Evolutionary conservation across 805 yeast genomes (phyloP).

Genomic region (Metschnikowia continentalis): DNA sequence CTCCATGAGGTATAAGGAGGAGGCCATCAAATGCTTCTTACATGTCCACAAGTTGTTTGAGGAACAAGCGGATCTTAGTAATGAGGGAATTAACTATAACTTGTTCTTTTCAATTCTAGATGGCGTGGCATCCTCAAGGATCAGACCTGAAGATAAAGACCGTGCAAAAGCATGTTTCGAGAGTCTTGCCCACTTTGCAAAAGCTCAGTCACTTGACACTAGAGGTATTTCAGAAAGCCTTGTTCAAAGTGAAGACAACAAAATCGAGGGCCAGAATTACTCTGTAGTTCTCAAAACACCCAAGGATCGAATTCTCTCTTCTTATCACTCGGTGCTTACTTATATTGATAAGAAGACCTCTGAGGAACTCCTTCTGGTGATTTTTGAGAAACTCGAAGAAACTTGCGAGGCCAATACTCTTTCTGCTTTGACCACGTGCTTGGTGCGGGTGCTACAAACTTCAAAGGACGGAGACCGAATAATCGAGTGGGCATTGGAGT

Average conservation of each 20-base stretch:
- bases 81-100: not conserved
- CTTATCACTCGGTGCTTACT: slow-evolving; percentile 1
- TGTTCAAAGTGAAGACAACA: slow-evolving; percentile 5
- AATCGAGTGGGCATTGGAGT: slow-evolving; percentile 9
- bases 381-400: slow-evolving; percentile 9
- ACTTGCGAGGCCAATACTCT: slow-evolving; percentile 5
- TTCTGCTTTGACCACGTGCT: not conserved
- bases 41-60: slow-evolving; percentile 15
- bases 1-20: slow-evolving; percentile 16
- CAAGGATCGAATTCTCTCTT: slow-evolving; percentile 3
- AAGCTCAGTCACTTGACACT: not conserved
- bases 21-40: slow-evolving; percentile 20
- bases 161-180: not conserved
- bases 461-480: not conserved
- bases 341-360: not conserved
- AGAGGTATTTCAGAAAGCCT: not conserved
- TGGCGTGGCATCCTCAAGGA: slow-evolving; percentile 4
- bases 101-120: slow-evolving; percentile 10
- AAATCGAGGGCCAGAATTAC: not conserved
- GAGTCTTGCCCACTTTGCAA: slow-evolving; percentile 3
- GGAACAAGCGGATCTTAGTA: not conserved
- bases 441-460: not conserved
- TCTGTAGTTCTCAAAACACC: slow-evolving; percentile 1
- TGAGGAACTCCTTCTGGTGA: slow-evolving; percentile 1
- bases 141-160: slow-evolving; percentile 3